phyloP scores from a whole-genome alignment of 768 basidiomycete genomes.

The Tulasnella sp. region DNA sequence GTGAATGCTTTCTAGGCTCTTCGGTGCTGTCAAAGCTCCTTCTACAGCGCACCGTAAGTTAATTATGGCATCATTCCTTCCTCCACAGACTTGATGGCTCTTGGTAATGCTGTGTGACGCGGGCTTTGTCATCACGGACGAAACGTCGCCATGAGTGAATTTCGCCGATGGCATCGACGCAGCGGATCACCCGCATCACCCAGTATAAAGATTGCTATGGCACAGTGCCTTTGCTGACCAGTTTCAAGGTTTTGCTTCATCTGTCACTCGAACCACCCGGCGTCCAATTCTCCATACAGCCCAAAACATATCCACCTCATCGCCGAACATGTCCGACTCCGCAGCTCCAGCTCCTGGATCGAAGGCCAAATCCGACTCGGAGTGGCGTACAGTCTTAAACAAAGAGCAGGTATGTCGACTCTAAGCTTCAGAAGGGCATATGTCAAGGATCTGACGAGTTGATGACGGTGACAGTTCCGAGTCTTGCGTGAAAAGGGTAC shows the following conservation, averaged over 20 bases:
- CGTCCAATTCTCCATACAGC: background rate
- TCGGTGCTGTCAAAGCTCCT: background rate
- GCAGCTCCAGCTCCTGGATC: constrained; percentile 1
- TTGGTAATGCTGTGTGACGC: background rate
- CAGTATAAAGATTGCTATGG: background rate
- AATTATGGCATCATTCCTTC: background rate
- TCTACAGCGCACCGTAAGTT: background rate
- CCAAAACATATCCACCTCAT: background rate
- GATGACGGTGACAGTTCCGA: constrained; percentile 80
- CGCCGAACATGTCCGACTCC: background rate
- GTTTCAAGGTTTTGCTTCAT: background rate
- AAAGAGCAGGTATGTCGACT: constrained; percentile 69
- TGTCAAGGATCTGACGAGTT: no score
- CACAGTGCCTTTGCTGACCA: background rate
- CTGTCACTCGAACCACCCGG: background rate
- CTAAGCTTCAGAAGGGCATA: no score
- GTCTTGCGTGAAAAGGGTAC: constrained; percentile 82
- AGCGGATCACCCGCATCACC: background rate
- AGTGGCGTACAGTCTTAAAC: constrained; percentile 74
- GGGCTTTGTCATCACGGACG: background rate
- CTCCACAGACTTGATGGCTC: background rate
- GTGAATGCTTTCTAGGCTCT: background rate
- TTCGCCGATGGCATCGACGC: background rate
- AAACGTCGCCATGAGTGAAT: background rate
- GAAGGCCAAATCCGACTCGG: constrained; percentile 47